Evolutionary conservation across 208 protist species (phyloP), one percentile per base, ranked within the genome.

Genomic region (Sergeia podlipaevii): DNA sequence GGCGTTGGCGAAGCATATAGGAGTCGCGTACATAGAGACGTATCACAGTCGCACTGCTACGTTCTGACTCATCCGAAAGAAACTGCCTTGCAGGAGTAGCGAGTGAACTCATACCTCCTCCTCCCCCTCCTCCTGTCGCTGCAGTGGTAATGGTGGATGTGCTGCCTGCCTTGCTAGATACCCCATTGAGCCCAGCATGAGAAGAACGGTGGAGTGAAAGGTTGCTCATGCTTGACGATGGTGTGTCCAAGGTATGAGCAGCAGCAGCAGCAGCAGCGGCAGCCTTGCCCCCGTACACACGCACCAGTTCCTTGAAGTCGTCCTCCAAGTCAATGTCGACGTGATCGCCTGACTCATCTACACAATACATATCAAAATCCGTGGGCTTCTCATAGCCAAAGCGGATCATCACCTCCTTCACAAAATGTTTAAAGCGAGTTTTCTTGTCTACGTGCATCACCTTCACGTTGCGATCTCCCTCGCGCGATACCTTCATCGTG

Each of bases 331-430:
- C 85, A 72, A 93, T 90, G 56, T 93, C 85, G 2, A 89, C 71
- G 15, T 71, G 79, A 34, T 93, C 85, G 17, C 79, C 77, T 6
- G 60, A 55, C 13, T 55, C 50, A 44, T 93, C 81, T 23, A 90
- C 67, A 45, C 74, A 84, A 63, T 87, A 93, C 65, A 93, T 76
- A 56, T 89, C 80, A 55, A 93, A 93, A 49, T 90, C 85, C 7
- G 51, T 57, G 11, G 68, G 27, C 20, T 74, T 48, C 26, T 43
- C 55, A 52, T 87, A 93, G 20, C 65, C 60, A 44, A 90, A 93
- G 26, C 85, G 85, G 4, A 34, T 46, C 79, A 80, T 88, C 24
- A 93, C 48, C 47, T 85, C 69, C 21, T 58, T 60, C 6, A 77
- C 44, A 47, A 79, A 88, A 15, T 44, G 39, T 5, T 26, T 45